phyloP scores from a whole-genome alignment of 2,329 filamentous ascomycete species.

The Metarhizium robertsii region DNA sequence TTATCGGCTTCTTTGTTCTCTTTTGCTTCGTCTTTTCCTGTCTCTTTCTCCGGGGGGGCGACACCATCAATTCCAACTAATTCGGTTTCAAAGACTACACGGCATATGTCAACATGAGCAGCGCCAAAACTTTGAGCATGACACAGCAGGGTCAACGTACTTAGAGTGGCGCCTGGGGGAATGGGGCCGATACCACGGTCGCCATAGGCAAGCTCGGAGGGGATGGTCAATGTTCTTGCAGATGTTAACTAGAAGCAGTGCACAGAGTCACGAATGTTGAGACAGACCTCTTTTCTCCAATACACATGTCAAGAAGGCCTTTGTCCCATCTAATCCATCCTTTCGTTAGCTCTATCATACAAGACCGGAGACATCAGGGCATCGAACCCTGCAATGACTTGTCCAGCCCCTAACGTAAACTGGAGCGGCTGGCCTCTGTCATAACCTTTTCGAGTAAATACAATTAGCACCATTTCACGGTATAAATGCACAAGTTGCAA shows the following conservation, averaged over 20 bases:
- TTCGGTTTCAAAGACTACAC: slow-evolving; percentile 79
- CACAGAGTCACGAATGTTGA: not conserved
- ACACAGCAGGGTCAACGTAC: slow-evolving; percentile 32
- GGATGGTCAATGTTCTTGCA: slow-evolving; percentile 69
- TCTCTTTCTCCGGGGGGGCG: slow-evolving; percentile 10
- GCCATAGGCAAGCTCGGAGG: slow-evolving; percentile 80
- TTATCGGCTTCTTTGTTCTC: slow-evolving; percentile 15
- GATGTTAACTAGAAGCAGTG: slow-evolving; percentile 3
- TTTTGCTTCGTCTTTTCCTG: slow-evolving; percentile 24
- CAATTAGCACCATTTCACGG: slow-evolving; percentile 7
- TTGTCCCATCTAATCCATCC: slow-evolving; percentile 63
- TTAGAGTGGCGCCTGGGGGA: slow-evolving; percentile 67
- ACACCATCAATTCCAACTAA: slow-evolving; percentile 76
- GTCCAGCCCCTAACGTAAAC: slow-evolving; percentile 70
- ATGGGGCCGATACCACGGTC: slow-evolving; percentile 70
- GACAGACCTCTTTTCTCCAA: slow-evolving; percentile 71
- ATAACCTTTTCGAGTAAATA: slow-evolving; percentile 40
- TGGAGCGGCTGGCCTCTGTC: slow-evolving; percentile 65
- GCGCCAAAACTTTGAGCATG: slow-evolving; percentile 5
- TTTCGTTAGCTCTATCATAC: slow-evolving; percentile 9
- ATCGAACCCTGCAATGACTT: slow-evolving; percentile 78
- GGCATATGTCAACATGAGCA: slow-evolving; percentile 8
- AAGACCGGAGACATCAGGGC: not conserved
- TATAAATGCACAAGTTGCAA: not conserved
- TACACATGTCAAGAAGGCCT: slow-evolving; percentile 86